Evolutionary conservation across 1,284 basidiomycete species (phyloP).

Genomic region (Irpex sp.): DNA sequence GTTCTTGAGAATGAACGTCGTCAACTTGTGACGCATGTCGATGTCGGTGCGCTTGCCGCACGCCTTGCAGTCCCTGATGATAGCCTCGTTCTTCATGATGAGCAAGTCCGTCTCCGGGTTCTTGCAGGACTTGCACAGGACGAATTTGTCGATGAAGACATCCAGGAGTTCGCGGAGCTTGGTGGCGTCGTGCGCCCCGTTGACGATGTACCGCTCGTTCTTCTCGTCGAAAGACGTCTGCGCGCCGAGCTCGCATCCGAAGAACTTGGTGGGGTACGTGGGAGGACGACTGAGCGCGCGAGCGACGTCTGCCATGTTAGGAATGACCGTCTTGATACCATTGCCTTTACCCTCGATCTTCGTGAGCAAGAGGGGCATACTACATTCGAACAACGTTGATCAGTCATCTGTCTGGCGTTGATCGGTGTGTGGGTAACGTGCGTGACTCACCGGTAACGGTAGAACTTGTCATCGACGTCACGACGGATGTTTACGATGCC

Average conservation of each 20-base stretch:
- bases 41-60: conserved; percentile 91
- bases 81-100: conserved; percentile 86
- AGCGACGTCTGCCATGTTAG: conserved; percentile 98
- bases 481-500: conserved; percentile 95
- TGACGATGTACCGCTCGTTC: conserved; percentile 98
- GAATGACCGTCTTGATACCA: conserved; percentile 98
- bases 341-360: conserved; percentile 99
- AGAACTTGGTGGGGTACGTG: conserved; percentile 98
- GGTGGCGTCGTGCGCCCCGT: conserved; percentile 91
- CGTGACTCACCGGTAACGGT: conserved; percentile 71
- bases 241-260: conserved; percentile 97
- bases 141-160: conserved; percentile 96
- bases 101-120: conserved; percentile 98
- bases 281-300: conserved; percentile 94
- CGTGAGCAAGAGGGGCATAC: conserved; percentile 93
- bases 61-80: conserved; percentile 97
- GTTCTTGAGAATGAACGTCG: conserved; percentile 97
- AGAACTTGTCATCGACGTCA: conserved; percentile 95
- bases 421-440: not conserved
- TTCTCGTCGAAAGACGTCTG: conserved; percentile 97
- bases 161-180: conserved; percentile 96
- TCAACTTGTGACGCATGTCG: conserved; percentile 97
- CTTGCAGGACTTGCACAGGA: conserved; percentile 97
- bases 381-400: conserved; percentile 24
- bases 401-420: conserved; percentile 9